Evolutionary conservation across 495 filamentous ascomycete genomes (phyloP).

Genomic region (Penicillium steckii): DNA sequence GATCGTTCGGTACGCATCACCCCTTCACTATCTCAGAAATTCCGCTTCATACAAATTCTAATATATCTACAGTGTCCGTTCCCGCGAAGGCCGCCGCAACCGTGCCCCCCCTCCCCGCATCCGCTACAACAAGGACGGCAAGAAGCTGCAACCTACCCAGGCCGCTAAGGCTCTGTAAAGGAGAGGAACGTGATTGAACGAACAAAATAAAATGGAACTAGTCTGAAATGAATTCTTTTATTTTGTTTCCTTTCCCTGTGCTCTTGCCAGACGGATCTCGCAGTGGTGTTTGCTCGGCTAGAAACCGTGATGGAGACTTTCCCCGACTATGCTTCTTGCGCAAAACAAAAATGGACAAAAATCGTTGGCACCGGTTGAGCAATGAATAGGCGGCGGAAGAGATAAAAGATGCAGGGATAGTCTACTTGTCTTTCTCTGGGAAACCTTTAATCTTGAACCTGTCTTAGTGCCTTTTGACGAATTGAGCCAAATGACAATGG

Average conservation of each 20-base stretch:
- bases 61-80: constrained; percentile 75
- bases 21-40: background rate
- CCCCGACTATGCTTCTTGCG: background rate
- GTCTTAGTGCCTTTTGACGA: constrained; percentile 10
- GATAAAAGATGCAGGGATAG: background rate
- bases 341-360: constrained; percentile 14
- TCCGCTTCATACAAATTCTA: constrained; percentile 26
- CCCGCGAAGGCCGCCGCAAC: constrained; percentile 96
- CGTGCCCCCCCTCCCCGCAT: constrained; percentile 95
- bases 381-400: constrained; percentile 7
- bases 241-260: constrained; percentile 33
- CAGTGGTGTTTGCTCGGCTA: constrained; percentile 4
- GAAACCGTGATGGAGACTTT: constrained; percentile 5
- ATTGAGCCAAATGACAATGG: constrained; percentile 21
- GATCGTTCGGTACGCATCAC: constrained; percentile 88
- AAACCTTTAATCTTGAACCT: background rate
- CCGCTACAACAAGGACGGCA: constrained; percentile 99
- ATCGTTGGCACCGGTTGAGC: constrained; percentile 11
- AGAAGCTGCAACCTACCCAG: constrained; percentile 96
- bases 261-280: constrained; percentile 21
- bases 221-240: constrained; percentile 37
- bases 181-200: constrained; percentile 30
- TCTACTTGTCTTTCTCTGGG: background rate
- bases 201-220: constrained; percentile 42
- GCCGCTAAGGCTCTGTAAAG: constrained; percentile 63